These are phyloP conservation scores for Torulaspora gathmanii DNA, from an alignment of 805 yeast genomes.

Conservation along the genomic window DNA sequence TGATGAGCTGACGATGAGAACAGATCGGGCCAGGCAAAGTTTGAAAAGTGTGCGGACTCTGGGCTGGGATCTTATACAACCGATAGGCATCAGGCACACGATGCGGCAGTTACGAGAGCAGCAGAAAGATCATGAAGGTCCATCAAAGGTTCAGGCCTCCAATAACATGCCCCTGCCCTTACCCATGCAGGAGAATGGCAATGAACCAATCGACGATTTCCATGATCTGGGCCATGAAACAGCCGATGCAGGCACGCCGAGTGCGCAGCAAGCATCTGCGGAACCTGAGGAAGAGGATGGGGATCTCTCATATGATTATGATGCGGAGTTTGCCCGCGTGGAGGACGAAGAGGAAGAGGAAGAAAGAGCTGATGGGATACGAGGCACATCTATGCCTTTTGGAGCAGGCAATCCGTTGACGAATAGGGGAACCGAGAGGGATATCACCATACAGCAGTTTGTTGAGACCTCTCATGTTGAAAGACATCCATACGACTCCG, in stretches of 20 bases:
- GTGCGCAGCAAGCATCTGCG: not conserved
- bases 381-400: not conserved
- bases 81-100: conserved; percentile 58
- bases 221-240: conserved; percentile 3
- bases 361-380: not conserved
- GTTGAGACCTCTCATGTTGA: conserved; percentile 24
- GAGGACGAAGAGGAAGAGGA: conserved; percentile 20
- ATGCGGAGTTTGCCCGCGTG: conserved; percentile 34
- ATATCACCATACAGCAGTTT: conserved; percentile 22
- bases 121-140: conserved; percentile 3
- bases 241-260: not conserved
- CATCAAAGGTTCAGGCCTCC: not conserved
- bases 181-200: conserved; percentile 32
- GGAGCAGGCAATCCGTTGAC: not conserved
- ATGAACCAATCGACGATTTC: conserved; percentile 2
- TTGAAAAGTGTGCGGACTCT: conserved; percentile 36
- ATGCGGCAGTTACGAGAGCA: conserved; percentile 37
- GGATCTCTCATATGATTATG: conserved; percentile 36
- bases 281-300: conserved; percentile 29
- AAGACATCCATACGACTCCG: conserved; percentile 21
- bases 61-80: conserved; percentile 49
- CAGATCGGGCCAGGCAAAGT: conserved; percentile 14
- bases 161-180: conserved; percentile 15
- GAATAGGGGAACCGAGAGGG: conserved; percentile 10
- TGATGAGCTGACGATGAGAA: conserved; percentile 21